These are phyloP conservation scores for Penicillium psychrofluorescens DNA, from an alignment of 495 filamentous ascomycete genomes.

Conservation along the genomic window DNA sequence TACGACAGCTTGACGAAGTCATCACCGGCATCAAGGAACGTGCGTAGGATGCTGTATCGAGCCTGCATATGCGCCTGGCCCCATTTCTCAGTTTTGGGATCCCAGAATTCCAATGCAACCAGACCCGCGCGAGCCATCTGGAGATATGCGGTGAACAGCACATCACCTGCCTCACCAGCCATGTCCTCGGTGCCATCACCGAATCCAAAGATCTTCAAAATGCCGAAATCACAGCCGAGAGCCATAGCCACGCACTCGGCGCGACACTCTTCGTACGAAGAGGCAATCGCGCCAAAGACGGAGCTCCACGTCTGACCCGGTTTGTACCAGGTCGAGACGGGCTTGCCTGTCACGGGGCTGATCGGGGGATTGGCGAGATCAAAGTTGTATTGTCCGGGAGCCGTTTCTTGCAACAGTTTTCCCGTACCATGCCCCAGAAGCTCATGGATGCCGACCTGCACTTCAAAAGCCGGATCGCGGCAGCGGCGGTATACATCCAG, in stretches of 20 bases:
- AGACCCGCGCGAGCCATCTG: constrained; percentile 89
- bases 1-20: constrained; percentile 76
- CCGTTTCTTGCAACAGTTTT: constrained; percentile 86
- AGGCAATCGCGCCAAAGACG: constrained; percentile 80
- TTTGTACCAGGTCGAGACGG: constrained; percentile 81
- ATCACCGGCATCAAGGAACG: constrained; percentile 77
- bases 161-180: constrained; percentile 68
- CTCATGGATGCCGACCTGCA: constrained; percentile 93
- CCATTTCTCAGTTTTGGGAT: constrained; percentile 82
- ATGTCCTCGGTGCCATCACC: constrained; percentile 67
- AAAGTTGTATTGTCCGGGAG: constrained; percentile 79
- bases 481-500: constrained; percentile 70
- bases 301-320: constrained; percentile 91
- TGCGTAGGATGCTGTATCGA: constrained; percentile 80
- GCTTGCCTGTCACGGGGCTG: constrained; percentile 69
- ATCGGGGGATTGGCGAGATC: constrained; percentile 70
- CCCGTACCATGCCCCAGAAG: constrained; percentile 94
- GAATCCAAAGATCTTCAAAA: constrained; percentile 87
- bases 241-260: constrained; percentile 92
- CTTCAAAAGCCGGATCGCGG: constrained; percentile 82
- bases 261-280: constrained; percentile 78
- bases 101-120: constrained; percentile 79
- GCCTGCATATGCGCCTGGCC: constrained; percentile 94
- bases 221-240: constrained; percentile 78
- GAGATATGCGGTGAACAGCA: constrained; percentile 80